Percentiles rank a stretch among this genome's conserved stretches.
Conservation (phyloP, 176 grass and related monocot species). For the Puccinellia tenuiflora region DNA sequence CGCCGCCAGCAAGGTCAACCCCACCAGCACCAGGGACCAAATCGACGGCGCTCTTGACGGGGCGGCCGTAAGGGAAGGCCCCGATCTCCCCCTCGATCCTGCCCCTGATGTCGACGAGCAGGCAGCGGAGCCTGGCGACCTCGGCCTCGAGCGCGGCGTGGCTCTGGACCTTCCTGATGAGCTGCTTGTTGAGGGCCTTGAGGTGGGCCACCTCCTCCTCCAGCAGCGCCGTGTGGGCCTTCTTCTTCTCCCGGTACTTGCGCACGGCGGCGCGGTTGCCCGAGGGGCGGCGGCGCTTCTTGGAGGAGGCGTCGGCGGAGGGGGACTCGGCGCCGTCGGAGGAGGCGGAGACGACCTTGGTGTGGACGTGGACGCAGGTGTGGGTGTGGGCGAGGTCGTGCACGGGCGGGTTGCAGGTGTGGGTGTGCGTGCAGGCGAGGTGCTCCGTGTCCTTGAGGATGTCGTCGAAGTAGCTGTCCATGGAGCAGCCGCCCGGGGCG, state of each 20-base stretch:
- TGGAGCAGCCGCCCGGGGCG: constrained; percentile 45
- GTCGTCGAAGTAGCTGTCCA: constrained; percentile 70
- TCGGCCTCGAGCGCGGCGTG: constrained; percentile 52
- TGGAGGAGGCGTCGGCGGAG: constrained; percentile 27
- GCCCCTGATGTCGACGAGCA: constrained; percentile 65
- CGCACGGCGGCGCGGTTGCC: constrained; percentile 62
- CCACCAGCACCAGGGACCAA: constrained; percentile 15
- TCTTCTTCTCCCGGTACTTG: constrained; percentile 85
- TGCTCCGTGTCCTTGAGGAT: constrained; percentile 53
- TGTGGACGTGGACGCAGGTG: constrained; percentile 76
- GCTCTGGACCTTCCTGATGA: constrained; percentile 54
- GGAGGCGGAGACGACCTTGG: constrained; percentile 47
- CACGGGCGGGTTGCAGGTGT: constrained; percentile 72
- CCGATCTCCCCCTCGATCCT: constrained; percentile 85
- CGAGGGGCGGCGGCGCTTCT: constrained; percentile 34
- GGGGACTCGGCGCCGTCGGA: constrained; percentile 26
- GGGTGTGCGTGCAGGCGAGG: constrained; percentile 66
- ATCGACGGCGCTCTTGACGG: constrained; percentile 24
- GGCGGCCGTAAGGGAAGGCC: constrained; percentile 71
- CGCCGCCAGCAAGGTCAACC: not conserved
- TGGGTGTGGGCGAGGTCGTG: constrained; percentile 58
- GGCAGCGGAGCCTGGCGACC: constrained; percentile 52
- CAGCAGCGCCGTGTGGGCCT: constrained; percentile 41
- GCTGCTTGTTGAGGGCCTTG: constrained; percentile 48
- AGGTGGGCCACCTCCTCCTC: constrained; percentile 54